Base-by-base conservation (phyloP, 768 basidiomycete species). In the Kwoniella sp. region DNA sequence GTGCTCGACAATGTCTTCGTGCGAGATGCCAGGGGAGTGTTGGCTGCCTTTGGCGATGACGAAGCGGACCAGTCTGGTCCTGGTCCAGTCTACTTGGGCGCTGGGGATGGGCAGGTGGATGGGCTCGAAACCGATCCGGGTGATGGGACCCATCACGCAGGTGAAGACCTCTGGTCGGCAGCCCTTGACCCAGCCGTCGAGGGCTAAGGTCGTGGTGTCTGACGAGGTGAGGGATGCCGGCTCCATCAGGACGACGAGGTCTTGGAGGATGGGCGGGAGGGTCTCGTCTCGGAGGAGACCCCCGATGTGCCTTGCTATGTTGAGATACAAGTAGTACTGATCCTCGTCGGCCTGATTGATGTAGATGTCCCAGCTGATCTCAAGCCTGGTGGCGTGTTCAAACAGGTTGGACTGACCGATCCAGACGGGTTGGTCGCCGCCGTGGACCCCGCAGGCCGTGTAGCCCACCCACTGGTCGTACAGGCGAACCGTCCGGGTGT, bases 351-450 rank as follows among this genome's bases (percentile, higher is more conserved):
- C 44, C 33, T 45, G 44, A 32, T 20, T 19, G n/a, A 45, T 28
- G 26, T 28, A n/a, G 17, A 45, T 31, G 3, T 45, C 44, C 44
- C 44, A 45, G 11, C 28, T 20, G 5, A 45, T 7, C 8, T 45
- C 44, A 5, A 45, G 31, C 44, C 33, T 45, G 10, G 15, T 45
- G 17, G 33, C 44, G 29, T 45, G 31, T 14, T n/a, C 12, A 20
- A 45, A 33, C 5, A 45, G 44, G 20, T 45, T 22, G 8, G 15
- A n/a, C 17, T 45, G 44, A 26, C 29, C 29, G 10, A 45, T 31
- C 17, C 22, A 45, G 10, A 32, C 44, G 12, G 44, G 44, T 33
- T 45, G 44, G 23, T 45, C 44, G 3, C 44, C 44, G 29, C 28
- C 31, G 22, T 28, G 20, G 2, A 45, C 8, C 3, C 29, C 33